Base-by-base conservation (phyloP, 768 basidiomycete species). In the Panellus pusillus region DNA sequence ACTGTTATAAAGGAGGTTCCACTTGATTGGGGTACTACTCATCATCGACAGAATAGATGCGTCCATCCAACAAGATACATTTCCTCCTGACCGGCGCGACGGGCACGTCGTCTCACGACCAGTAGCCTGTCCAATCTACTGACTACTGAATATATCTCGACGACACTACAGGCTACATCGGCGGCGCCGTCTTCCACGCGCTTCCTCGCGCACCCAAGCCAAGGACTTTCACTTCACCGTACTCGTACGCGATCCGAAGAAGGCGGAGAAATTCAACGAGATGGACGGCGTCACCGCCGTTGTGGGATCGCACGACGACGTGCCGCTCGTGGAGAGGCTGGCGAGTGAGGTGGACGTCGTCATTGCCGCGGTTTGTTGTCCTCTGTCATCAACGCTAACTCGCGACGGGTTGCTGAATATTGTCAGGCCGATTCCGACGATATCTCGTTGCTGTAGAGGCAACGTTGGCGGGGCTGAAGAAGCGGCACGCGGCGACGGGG, bases 361-460 rank as follows among this genome's bases (percentile, higher is more conserved):
- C 4, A 65, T 81, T 29, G 61, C 74, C 13, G 65, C 62, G 47
- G 77, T 80, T n/a, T n/a, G n/a, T n/a, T n/a, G n/a, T n/a, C n/a
- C n/a, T n/a, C n/a, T n/a, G n/a, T n/a, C n/a, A n/a, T n/a, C n/a
- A n/a, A n/a, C n/a, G n/a, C n/a, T n/a, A n/a, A n/a, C n/a, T n/a
- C n/a, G n/a, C n/a, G n/a, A n/a, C n/a, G n/a, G n/a, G n/a, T n/a
- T n/a, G n/a, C n/a, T n/a, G n/a, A n/a, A n/a, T n/a, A n/a, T n/a
- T n/a, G n/a, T n/a, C n/a, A n/a, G n/a, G n/a, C n/a, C n/a, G 74
- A 80, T 51, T 57, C 73, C 4, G 84, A 87, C 55, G 66, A 84
- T n/a, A n/a, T 46, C 48, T 77, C 0, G 62, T 64, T 0, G 78
- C 78, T 0, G 72, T 71, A 0, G 59, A 73, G 36, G 78, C 80